Base-by-base conservation (phyloP, 306 rosid species). In the Castanea mollissima region DNA sequence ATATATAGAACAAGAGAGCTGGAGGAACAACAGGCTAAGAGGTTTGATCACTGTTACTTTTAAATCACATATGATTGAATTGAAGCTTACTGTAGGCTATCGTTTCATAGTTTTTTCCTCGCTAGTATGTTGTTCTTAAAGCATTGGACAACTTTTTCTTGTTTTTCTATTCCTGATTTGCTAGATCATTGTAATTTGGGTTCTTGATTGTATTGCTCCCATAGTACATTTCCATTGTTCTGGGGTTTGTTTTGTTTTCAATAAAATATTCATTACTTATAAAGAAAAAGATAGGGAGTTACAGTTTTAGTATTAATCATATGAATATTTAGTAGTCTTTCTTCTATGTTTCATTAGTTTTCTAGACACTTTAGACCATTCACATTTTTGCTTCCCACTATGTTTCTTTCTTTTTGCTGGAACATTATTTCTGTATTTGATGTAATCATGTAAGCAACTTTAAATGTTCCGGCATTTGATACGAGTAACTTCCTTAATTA, bases 21-120 rank as follows among this genome's bases (percentile, higher is more conserved):
- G 75, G 98, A 95, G 88, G 98, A 95, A 76, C 92, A 89, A 77
- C 99, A 95, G 80, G 89, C 99, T 71, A 91, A 85, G 83, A 95
- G 99, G 99, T 95, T 77, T 52, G 76, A 77, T 65, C 29, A 57
- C 78, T 82, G 80, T 72, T 34, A 11, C 76, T 79, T 71, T 71
- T 60, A 7, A 38, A 74, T 60, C 20, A 19, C 32, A 57, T 41
- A 20, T 76, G 57, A 46, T 72, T 57, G 56, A 77, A 41, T 74
- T 69, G 20, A 78, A 44, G 49, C 49, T 79, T 10, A 63, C 27
- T 19, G 76, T 23, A 41, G 74, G 38, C 41, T 60, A 41, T 41
- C 54, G 52, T 80, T 70, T 44, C 49, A 21, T 27, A 11, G 46
- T 49, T 63, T 73, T 79, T 81, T 68, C 52, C 38, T n/a, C 16